Base-by-base conservation (phyloP, 805 yeast species). In the Teunomyces lycoperdinae region DNA sequence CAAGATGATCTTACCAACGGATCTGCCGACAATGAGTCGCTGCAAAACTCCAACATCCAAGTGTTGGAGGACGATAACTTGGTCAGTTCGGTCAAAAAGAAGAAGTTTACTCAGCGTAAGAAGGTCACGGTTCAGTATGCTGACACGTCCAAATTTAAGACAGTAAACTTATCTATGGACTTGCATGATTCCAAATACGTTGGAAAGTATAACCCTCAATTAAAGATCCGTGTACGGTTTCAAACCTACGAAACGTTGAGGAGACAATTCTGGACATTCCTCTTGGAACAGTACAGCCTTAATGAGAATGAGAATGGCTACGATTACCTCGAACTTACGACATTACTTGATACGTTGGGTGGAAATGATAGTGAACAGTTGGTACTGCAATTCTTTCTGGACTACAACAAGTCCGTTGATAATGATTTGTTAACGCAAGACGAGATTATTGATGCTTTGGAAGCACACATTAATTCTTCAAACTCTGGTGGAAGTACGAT, bases 341-440 rank as follows among this genome's bases (percentile, higher is more conserved):
- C 85, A 2, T 77, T 88, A 59, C 70, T 91, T 42, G 92, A 81
- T 47, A 68, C 83, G 2, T 62, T 85, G 29, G 89, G 89, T 0
- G 80, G 72, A 31, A 63, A 67, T 2, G 66, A 67, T 31, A 73
- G 81, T 8, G 79, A 79, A 36, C 79, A 78, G 10, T 81, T 87
- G 43, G 77, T 84, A 1, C 72, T 71, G 5, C 61, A 68, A 4
- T 81, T 85, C 47, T 78, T 85, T 45, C 76, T 76, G 14, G 63
- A 70, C 4, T 66, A 68, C 54, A 62, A 64, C 2, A 73, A 71
- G 47, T 71, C 70, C 50, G 81, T 85, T 84, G 68, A 76, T 4
- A 83, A 84, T 6, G 84, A 78, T 42, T 62, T 64, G 4, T 58
- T 81, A n/a, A 62, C 74, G 0, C 61, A 64, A 46, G 70, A 67